phyloP scores from a whole-genome alignment of 2,329 filamentous ascomycete genomes.

The Graphiopsis chlorocephala region DNA sequence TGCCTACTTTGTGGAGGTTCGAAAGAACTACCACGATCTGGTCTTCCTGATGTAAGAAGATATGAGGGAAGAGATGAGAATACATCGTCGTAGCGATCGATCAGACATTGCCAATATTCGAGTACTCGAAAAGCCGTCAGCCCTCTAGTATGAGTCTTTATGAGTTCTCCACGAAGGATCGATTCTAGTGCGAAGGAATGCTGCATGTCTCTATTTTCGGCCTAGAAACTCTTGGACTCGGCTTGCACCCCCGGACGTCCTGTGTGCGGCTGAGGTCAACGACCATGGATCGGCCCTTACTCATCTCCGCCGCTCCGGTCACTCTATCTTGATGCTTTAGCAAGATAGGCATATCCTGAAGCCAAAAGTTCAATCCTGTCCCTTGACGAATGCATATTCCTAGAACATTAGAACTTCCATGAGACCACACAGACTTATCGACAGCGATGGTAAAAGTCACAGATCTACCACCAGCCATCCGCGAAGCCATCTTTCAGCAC shows the following conservation, averaged over 20 bases:
- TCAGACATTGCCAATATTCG: background rate
- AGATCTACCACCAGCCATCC: background rate
- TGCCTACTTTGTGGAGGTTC: constrained; percentile 18
- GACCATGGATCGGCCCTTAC: background rate
- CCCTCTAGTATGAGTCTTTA: background rate
- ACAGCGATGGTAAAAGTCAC: background rate
- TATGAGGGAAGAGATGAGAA: background rate
- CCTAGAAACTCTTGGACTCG: background rate
- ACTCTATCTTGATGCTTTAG: background rate
- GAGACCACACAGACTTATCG: background rate
- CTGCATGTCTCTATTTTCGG: background rate
- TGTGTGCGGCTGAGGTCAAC: background rate
- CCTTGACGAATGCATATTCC: background rate
- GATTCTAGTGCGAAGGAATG: background rate
- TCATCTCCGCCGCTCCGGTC: background rate
- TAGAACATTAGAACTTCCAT: background rate
- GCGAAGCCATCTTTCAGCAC: background rate
- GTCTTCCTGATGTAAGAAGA: constrained; percentile 20
- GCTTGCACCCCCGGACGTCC: background rate
- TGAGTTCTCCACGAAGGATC: background rate
- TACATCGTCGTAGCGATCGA: background rate
- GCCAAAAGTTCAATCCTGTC: background rate
- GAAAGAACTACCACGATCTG: constrained; percentile 21
- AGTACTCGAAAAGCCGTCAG: background rate
- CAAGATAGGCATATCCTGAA: background rate